Base-by-base conservation (phyloP, 73 alveolate species). In the Tetrahymena thermophila region DNA sequence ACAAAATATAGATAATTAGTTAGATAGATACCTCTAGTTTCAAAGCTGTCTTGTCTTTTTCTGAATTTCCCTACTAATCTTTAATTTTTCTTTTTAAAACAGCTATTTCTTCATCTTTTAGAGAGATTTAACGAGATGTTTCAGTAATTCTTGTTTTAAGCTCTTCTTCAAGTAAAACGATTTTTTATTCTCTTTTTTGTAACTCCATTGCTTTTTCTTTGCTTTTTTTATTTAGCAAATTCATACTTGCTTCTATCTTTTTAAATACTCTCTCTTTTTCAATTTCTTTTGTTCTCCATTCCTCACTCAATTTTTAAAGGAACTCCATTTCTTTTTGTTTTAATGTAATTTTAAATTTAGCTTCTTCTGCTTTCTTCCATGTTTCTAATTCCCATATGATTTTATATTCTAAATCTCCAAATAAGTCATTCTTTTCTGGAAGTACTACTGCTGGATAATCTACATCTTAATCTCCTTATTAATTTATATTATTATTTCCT, bases 311-410 rank as follows among this genome's bases (percentile, higher is more conserved):
- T 28, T 93, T 93, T 43, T 93, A 93, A 5, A 57, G 50, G 10
- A 93, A 38, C 15, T 93, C 95, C 56, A 42, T 42, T 43, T 93
- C 95, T 35, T 93, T 93, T 93, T 93, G 42, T 93, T 43, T 93
- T 34, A 93, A 93, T 42, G 56, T 34, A 38, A 93, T 57, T 93
- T 93, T 93, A 34, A 93, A 93, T 93, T 93, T 93, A 21, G 95
- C 95, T 43, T 93, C 97, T 42, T 95, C 97, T 13, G 95, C 84
- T 55, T 95, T 95, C 85, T 95, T 95, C 97, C 95, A 95, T 37
- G 97, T 95, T 34, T 89, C 97, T 35, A 95, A 93, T 95, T 95
- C 95, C 97, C 97, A 94, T 56, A 94, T 94, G 10, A 94, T 93
- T 94, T 94, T 94, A 43, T 56, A 34, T 44, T 94, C 96, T 21